A percentile compares a stretch with the other conserved stretches of the same genome.
Conservation (phyloP, 306 rosid species). For the Coriaria nepalensis region DNA sequence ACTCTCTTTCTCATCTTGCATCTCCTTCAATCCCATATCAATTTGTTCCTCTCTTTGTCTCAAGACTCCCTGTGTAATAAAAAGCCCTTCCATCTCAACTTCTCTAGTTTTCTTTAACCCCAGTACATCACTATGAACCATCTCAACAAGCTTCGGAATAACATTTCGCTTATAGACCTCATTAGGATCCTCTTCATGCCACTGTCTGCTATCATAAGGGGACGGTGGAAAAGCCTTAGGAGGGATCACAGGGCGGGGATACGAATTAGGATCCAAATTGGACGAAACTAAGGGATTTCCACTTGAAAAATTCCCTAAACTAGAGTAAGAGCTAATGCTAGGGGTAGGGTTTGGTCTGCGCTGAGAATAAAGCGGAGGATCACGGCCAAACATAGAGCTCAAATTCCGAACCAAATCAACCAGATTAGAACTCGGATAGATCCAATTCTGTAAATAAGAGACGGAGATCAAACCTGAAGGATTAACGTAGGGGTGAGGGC, state of each 20-base stretch:
- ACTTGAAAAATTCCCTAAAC: not conserved
- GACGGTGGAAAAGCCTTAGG: slow-evolving; percentile 69
- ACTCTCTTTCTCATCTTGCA: slow-evolving; percentile 72
- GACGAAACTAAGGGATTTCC: not conserved
- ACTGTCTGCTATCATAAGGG: slow-evolving; percentile 52
- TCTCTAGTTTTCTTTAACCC: slow-evolving; percentile 51
- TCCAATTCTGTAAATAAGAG: slow-evolving; percentile 10
- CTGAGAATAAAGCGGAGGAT: slow-evolving; percentile 1
- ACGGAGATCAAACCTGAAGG: slow-evolving; percentile 5
- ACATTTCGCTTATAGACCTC: slow-evolving; percentile 61
- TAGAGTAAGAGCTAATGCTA: not conserved
- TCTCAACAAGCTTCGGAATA: slow-evolving; percentile 64
- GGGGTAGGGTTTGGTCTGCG: not conserved
- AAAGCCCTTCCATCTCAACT: slow-evolving; percentile 63
- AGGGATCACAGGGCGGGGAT: slow-evolving; percentile 34
- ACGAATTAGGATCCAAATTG: too few species aligned
- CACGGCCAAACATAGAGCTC: slow-evolving; percentile 5
- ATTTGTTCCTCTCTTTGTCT: slow-evolving; percentile 54
- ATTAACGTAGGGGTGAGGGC: slow-evolving; percentile 8
- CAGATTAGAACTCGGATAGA: slow-evolving; percentile 2
- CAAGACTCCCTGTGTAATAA: slow-evolving; percentile 45
- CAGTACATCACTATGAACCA: slow-evolving; percentile 39
- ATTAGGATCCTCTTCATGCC: slow-evolving; percentile 49
- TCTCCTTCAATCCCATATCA: slow-evolving; percentile 45
- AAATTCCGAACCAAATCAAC: slow-evolving; percentile 5